A percentile compares a stretch with the other conserved stretches of the same genome.
Conservation (phyloP, 2,329 filamentous ascomycete genomes). For the Pyrenochaeta sp. region DNA sequence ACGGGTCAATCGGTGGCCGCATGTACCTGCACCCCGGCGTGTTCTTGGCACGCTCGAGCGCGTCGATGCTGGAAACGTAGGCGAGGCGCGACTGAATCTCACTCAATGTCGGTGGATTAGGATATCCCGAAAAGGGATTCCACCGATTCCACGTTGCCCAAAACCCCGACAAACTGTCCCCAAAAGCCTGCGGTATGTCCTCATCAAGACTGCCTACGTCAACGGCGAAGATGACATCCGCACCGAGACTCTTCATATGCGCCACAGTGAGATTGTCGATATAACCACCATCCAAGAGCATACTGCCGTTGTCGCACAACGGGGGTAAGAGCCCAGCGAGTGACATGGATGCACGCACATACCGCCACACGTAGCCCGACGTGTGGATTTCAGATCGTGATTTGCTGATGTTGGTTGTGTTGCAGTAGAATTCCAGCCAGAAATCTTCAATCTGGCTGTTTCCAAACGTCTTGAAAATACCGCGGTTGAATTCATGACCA, state of each 20-base stretch:
- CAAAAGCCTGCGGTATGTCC: slow-evolving; percentile 88
- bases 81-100: slow-evolving; percentile 96
- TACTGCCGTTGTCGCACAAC: slow-evolving; percentile 94
- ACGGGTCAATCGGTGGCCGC: slow-evolving; percentile 91
- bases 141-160: slow-evolving; percentile 96
- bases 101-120: slow-evolving; percentile 92
- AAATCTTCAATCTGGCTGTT: slow-evolving; percentile 98
- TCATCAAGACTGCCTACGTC: slow-evolving; percentile 95
- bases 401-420: slow-evolving; percentile 98
- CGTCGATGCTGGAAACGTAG: slow-evolving; percentile 94
- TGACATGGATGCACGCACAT: slow-evolving; percentile 96
- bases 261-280: slow-evolving; percentile 96
- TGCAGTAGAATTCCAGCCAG: slow-evolving; percentile 99
- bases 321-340: slow-evolving; percentile 91
- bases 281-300: slow-evolving; percentile 96
- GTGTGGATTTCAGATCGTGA: slow-evolving; percentile 92
- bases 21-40: slow-evolving; percentile 94
- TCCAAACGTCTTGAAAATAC: slow-evolving; percentile 98
- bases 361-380: slow-evolving; percentile 96
- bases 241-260: slow-evolving; percentile 94
- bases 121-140: slow-evolving; percentile 90
- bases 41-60: slow-evolving; percentile 89
- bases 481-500: slow-evolving; percentile 97
- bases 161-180: slow-evolving; percentile 91
- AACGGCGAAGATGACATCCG: slow-evolving; percentile 92